Evolutionary conservation across 257 asterid genomes (phyloP).

Genomic region (Misopates orontium): DNA sequence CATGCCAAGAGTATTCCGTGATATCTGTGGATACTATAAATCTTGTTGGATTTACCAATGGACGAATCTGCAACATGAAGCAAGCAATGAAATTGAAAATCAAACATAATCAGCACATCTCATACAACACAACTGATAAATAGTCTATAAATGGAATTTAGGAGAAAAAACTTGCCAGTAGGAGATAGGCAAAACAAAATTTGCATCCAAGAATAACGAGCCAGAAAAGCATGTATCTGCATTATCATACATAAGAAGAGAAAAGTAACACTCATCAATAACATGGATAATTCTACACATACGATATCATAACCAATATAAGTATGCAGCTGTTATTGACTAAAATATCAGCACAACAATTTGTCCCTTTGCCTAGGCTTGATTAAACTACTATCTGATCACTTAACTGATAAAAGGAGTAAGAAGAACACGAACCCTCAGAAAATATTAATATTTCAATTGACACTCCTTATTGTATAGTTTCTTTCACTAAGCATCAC

Average conservation of each 20-base stretch:
- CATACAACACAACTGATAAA: slow-evolving; percentile 18
- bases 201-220: slow-evolving; percentile 81
- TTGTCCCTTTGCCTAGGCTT: background rate
- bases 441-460: too few relatives aligned
- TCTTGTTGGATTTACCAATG: slow-evolving; percentile 73
- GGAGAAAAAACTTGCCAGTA: slow-evolving; percentile 57
- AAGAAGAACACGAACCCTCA: too few relatives aligned
- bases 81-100: slow-evolving; percentile 15
- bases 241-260: slow-evolving; percentile 24
- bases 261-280: slow-evolving; percentile 16
- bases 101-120: slow-evolving; percentile 16
- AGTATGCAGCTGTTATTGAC: background rate
- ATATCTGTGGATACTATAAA: slow-evolving; percentile 46
- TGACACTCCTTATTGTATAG: too few relatives aligned
- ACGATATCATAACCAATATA: background rate
- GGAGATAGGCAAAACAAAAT: slow-evolving; percentile 85
- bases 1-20: slow-evolving; percentile 80
- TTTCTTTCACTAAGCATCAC: too few relatives aligned
- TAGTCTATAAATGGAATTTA: slow-evolving; percentile 12
- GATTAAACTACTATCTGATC: background rate
- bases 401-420: background rate
- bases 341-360: background rate
- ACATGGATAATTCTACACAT: background rate
- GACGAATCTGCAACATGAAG: slow-evolving; percentile 65
- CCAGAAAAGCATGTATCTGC: slow-evolving; percentile 94